Evolutionary conservation across 768 basidiomycete genomes (phyloP).

Genomic region (Boletus insuetus): DNA sequence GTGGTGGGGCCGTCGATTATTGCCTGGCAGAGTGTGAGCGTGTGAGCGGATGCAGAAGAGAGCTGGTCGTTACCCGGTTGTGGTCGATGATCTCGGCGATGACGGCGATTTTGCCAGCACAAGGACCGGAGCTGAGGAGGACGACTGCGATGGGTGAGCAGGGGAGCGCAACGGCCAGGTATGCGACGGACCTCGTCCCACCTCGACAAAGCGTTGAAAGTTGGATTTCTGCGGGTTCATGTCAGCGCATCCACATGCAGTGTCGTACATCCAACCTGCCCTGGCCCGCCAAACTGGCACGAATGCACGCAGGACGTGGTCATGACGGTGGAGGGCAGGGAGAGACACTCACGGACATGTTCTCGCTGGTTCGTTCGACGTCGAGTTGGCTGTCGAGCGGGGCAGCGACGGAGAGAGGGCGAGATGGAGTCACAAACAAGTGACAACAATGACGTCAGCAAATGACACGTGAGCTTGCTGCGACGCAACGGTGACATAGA

Average conservation of each 20-base stretch:
- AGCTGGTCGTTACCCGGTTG: slow-evolving; percentile 66
- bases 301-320: not conserved
- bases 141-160: slow-evolving; percentile 52
- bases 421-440: slow-evolving; percentile 8
- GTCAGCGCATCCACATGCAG: slow-evolving; percentile 17
- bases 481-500: not conserved
- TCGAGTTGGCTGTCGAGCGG: not conserved
- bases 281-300: not conserved
- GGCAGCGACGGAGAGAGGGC: not conserved
- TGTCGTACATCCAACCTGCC: slow-evolving; percentile 12
- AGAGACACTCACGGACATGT: slow-evolving; percentile 23
- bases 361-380: not conserved
- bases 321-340: too few relatives aligned
- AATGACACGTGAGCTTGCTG: not conserved
- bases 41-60: not conserved
- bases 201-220: slow-evolving; percentile 97
- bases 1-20: slow-evolving; percentile 94
- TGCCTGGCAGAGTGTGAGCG: slow-evolving; percentile 51
- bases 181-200: slow-evolving; percentile 72
- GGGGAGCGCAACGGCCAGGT: not conserved
- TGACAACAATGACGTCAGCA: slow-evolving; percentile 14
- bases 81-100: slow-evolving; percentile 99
- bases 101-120: slow-evolving; percentile 85
- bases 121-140: slow-evolving; percentile 88
- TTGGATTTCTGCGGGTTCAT: slow-evolving; percentile 59